These are phyloP conservation scores for Teunomyces pallodes DNA, from an alignment of 805 yeast genomes.

Conservation along the genomic window DNA sequence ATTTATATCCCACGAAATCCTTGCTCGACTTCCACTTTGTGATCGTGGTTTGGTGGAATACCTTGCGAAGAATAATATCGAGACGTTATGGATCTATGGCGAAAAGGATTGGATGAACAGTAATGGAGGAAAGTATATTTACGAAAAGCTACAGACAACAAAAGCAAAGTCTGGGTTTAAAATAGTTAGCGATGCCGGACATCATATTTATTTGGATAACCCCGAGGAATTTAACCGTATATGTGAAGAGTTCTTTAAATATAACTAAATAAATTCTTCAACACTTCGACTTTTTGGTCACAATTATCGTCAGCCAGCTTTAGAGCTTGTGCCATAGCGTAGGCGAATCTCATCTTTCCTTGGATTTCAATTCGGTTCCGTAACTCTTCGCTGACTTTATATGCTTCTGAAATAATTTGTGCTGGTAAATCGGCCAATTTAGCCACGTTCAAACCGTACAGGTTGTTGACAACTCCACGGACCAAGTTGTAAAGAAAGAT, in stretches of 20 bases:
- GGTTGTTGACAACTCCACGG: constrained; percentile 46
- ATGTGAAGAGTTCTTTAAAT: constrained; percentile 22
- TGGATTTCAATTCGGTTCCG: constrained; percentile 25
- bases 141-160: constrained; percentile 19
- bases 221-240: constrained; percentile 29
- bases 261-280: background rate
- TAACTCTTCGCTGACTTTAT: constrained; percentile 30
- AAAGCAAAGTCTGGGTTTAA: constrained; percentile 18
- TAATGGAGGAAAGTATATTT: constrained; percentile 35
- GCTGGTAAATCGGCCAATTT: constrained; percentile 62
- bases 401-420: constrained; percentile 46
- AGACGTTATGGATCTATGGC: constrained; percentile 37
- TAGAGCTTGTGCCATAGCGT: background rate
- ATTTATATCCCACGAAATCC: constrained; percentile 38
- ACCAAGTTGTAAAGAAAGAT: constrained; percentile 38
- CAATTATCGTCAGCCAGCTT: background rate
- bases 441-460: constrained; percentile 87
- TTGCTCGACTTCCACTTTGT: constrained; percentile 38
- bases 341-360: background rate
- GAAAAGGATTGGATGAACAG: constrained; percentile 45
- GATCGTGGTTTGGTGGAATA: constrained; percentile 37
- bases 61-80: constrained; percentile 20
- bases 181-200: constrained; percentile 37
- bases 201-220: constrained; percentile 42
- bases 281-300: background rate